Conservation (phyloP, 306 rosid genomes). For the Potentilla sterilis region DNA sequence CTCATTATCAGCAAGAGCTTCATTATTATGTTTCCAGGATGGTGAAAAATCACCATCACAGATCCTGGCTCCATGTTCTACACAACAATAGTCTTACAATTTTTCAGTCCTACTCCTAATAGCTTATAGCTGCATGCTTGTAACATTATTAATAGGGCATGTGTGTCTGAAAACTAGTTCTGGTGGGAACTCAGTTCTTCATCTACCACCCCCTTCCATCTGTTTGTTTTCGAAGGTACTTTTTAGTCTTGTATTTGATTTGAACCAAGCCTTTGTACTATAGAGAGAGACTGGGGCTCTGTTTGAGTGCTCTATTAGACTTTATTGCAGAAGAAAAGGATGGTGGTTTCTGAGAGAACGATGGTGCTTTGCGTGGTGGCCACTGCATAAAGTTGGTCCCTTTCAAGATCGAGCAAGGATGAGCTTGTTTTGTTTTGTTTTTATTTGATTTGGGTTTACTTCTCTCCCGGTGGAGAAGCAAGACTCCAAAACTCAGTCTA, state of each 20-base stretch:
- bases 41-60: background rate
- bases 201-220: background rate
- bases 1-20: background rate
- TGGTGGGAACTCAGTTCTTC: background rate
- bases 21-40: background rate
- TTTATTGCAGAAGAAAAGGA: background rate
- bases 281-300: background rate
- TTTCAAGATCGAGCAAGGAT: background rate
- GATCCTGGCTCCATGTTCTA: background rate
- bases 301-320: background rate
- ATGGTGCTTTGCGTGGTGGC: background rate
- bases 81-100: background rate
- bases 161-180: background rate
- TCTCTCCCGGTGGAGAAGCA: background rate
- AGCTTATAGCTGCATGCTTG: background rate
- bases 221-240: background rate
- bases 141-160: background rate
- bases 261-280: background rate
- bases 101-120: background rate
- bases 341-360: background rate
- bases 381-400: constrained; percentile 6
- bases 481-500: background rate
- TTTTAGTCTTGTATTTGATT: background rate
- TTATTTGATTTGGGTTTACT: background rate
- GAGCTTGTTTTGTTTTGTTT: background rate